Evolutionary conservation across 2,329 filamentous ascomycete genomes (phyloP), one percentile per base, ranked within the genome.

Genomic region (Elsinoe batatas): DNA sequence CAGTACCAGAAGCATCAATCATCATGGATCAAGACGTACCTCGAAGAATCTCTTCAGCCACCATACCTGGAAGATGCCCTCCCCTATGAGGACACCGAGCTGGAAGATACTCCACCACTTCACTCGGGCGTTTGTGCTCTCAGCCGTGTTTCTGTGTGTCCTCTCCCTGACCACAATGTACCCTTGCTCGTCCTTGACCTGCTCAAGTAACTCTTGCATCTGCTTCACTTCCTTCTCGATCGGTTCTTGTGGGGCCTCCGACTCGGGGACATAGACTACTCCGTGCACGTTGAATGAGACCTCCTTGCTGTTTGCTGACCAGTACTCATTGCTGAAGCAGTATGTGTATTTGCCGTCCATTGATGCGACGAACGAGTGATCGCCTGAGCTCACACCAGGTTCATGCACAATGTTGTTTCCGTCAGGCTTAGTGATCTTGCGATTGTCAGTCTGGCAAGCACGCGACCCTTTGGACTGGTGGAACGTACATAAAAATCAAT

Each of bases 71-170:
- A 98, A 98, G 62, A 96, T 77, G 59, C 90, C 93, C 77, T 97
- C 89, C 65, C 87, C 90, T 62, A 94, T 79, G 60, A 98, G 81
- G 51, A 97, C 84, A 56, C 83, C 80, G 61, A 98, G 83, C 74
- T 98, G 91, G 73, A 97, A 97, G 65, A 97, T 81, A 72, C 93
- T 96, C 93, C 93, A 98, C 93, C 93, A 98, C 79, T 98, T 98
- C 70, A 98, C 93, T 63, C 93, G 82, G 64, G 83, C 81, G 73
- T 98, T 98, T 67, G 93, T 98, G 80, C 91, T 96, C 78, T 98
- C 93, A 61, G 93, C 93, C 8, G 93, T 98, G 77, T 98, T 98
- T 70, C 93, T 83, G 79, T 98, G 93, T 64, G 88, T 95, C 67
- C 93, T 82, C 76, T 98, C 93, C 64, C 93, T 87, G 58, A 97